A percentile compares a stretch with the other conserved stretches of the same genome.
phyloP scores from a whole-genome alignment of 2,329 filamentous ascomycete species.

The Paraphaeosphaeria sporulosa region DNA sequence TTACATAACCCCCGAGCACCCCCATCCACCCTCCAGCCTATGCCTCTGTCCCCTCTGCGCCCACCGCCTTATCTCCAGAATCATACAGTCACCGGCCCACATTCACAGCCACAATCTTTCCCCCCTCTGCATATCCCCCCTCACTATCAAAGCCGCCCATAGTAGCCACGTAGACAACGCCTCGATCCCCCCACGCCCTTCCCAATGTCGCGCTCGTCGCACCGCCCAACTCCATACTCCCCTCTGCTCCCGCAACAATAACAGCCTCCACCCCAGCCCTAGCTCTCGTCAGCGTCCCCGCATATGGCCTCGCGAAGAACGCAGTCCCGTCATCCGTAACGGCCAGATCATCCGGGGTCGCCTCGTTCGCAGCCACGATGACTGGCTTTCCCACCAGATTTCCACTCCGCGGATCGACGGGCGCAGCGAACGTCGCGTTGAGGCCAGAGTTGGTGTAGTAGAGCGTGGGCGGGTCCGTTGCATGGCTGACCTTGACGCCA shows the following conservation, averaged over 20 bases:
- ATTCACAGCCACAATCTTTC: slow-evolving; percentile 5
- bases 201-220: slow-evolving; percentile 1
- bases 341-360: neutral
- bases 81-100: neutral
- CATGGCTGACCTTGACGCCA: neutral
- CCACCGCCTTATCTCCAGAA: neutral
- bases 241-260: neutral
- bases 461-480: neutral
- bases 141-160: slow-evolving; percentile 3
- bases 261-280: neutral
- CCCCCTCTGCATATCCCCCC: neutral
- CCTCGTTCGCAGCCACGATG: neutral
- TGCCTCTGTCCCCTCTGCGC: neutral
- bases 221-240: neutral
- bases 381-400: neutral
- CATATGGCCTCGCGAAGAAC: slow-evolving; percentile 2
- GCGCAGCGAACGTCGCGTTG: neutral
- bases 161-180: slow-evolving; percentile 1
- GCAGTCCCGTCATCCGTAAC: slow-evolving; percentile 2
- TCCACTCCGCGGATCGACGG: neutral
- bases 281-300: neutral
- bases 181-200: neutral
- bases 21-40: neutral
- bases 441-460: slow-evolving; percentile 1
- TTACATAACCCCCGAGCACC: neutral